These are phyloP conservation scores for Fusarium setosum DNA, from an alignment of 2,329 filamentous ascomycete genomes.

Conservation along the genomic window DNA sequence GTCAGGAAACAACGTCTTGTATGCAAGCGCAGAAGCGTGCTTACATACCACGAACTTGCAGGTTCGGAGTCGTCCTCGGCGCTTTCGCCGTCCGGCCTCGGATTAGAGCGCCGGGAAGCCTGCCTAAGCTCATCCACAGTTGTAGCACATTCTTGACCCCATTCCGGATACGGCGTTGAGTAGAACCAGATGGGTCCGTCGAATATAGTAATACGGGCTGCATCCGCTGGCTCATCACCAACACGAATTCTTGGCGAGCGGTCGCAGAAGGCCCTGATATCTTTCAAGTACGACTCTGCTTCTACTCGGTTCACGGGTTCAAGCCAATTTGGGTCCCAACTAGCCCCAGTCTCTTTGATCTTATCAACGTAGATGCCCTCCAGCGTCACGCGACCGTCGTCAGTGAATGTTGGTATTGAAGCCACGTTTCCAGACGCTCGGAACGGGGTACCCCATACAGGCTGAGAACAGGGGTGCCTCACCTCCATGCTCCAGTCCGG, in stretches of 20 bases:
- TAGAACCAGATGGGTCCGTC: neutral
- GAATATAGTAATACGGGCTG: slow-evolving; percentile 2
- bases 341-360: slow-evolving; percentile 2
- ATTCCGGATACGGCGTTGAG: neutral
- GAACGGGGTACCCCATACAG: slow-evolving; percentile 12
- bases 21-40: neutral
- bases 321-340: slow-evolving; percentile 26
- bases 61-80: neutral
- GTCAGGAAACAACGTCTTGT: slow-evolving; percentile 3
- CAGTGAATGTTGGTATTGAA: neutral
- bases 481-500: slow-evolving; percentile 29
- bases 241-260: slow-evolving; percentile 9
- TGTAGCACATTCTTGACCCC: neutral
- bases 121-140: neutral
- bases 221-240: slow-evolving; percentile 4
- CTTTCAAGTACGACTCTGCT: neutral
- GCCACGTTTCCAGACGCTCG: neutral
- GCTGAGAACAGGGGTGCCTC: slow-evolving; percentile 5
- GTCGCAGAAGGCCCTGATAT: slow-evolving; percentile 9
- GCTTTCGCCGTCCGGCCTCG: no score
- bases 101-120: neutral
- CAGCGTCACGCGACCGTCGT: neutral
- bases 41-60: neutral
- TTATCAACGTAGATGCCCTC: slow-evolving; percentile 13
- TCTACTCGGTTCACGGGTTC: neutral